phyloP scores from a whole-genome alignment of 1,284 basidiomycete genomes.

The Heliocybe sulcata region DNA sequence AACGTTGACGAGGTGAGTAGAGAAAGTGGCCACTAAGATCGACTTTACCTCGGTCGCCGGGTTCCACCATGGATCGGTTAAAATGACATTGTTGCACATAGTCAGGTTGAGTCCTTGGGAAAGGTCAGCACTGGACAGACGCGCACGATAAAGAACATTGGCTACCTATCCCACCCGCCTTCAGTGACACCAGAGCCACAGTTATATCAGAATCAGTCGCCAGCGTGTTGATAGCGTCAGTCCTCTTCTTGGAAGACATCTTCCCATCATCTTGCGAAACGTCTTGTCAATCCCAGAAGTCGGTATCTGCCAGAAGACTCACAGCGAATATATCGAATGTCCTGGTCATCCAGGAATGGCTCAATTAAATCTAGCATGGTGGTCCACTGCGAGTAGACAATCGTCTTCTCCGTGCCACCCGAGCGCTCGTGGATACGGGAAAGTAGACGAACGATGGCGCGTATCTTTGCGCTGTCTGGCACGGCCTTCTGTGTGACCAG shows the following conservation, averaged over 20 bases:
- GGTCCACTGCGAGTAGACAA: conserved; percentile 44
- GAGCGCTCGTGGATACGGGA: background rate
- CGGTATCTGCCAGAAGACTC: conserved; percentile 15
- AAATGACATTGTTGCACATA: conserved; percentile 50
- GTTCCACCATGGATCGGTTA: conserved; percentile 58
- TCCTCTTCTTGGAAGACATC: conserved; percentile 37
- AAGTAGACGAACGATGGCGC: conserved; percentile 39
- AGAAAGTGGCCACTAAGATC: background rate
- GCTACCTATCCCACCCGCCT: conserved; percentile 43
- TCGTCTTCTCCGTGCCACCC: conserved; percentile 25
- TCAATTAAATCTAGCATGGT: conserved; percentile 50
- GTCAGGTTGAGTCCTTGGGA: conserved; percentile 49
- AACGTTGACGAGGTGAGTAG: background rate
- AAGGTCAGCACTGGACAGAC: background rate
- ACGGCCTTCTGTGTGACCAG: background rate
- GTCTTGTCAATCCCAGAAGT: too few relatives aligned
- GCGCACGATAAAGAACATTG: background rate
- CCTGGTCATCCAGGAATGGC: conserved; percentile 35
- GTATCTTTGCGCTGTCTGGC: conserved; percentile 31
- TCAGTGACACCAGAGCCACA: conserved; percentile 57
- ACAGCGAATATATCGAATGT: conserved; percentile 44
- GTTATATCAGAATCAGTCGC: conserved; percentile 25
- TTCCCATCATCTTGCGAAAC: conserved; percentile 38
- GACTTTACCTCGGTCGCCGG: conserved; percentile 35
- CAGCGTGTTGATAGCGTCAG: conserved; percentile 37